A percentile compares a stretch with the other conserved stretches of the same genome.
Conservation (phyloP, 352 stramenopile genomes). For the Pythium aristosporum region DNA sequence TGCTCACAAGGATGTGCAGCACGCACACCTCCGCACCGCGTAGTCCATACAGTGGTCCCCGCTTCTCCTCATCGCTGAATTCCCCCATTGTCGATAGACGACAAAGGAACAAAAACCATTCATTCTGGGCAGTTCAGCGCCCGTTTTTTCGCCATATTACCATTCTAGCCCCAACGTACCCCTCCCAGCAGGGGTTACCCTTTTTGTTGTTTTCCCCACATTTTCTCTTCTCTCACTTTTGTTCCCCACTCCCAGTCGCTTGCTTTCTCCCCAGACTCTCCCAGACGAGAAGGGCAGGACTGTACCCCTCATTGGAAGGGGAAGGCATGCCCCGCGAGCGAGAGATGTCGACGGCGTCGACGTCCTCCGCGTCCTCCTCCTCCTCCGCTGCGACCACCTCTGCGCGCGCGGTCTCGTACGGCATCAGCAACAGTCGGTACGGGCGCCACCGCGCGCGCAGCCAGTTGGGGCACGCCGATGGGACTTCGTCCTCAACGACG, state of each 20-base stretch:
- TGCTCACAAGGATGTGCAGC: no score
- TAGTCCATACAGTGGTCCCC: no score
- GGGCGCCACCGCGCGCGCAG: constrained; percentile 29
- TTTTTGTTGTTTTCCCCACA: no score
- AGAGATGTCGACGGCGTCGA: constrained; percentile 21
- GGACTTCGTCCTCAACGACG: neutral
- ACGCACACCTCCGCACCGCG: no score
- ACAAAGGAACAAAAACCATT: neutral
- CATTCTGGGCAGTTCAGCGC: neutral
- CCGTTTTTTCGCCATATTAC: constrained; percentile 6
- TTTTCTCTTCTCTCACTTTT: no score
- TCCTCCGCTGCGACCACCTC: constrained; percentile 3
- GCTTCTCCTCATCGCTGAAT: neutral
- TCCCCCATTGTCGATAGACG: neutral
- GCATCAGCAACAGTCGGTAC: constrained; percentile 28
- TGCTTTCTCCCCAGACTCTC: neutral
- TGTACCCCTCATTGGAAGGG: neutral
- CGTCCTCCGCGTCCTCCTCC: constrained; percentile 14
- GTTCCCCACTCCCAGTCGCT: neutral
- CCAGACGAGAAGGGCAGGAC: no score
- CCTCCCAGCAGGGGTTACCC: neutral
- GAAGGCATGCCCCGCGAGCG: constrained; percentile 5
- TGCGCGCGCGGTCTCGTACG: constrained; percentile 6
- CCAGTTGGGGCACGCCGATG: constrained; percentile 18
- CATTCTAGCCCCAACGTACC: constrained; percentile 5